Conservation (phyloP, 805 yeast genomes). For the Metschnikowia dekortorum region DNA sequence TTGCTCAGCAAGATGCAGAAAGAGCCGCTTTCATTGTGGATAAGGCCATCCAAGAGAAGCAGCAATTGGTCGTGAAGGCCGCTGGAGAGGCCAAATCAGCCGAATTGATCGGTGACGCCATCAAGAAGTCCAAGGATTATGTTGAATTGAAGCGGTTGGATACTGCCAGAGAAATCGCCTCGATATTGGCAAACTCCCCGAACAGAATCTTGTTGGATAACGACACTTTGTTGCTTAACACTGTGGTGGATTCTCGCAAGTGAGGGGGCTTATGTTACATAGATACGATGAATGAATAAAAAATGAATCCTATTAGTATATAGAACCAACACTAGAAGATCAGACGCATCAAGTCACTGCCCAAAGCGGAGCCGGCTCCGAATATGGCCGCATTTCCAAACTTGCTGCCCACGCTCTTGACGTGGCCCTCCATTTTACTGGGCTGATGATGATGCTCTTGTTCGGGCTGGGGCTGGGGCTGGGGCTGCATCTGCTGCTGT, state of each 20-base stretch:
- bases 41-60: slow-evolving; percentile 96
- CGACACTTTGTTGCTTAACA: slow-evolving; percentile 86
- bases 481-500: slow-evolving; percentile 16
- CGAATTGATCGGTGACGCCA: slow-evolving; percentile 97
- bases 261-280: slow-evolving; percentile 14
- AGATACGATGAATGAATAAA: slow-evolving; percentile 12
- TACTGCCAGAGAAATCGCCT: slow-evolving; percentile 94
- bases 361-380: slow-evolving; percentile 95
- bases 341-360: slow-evolving; percentile 73
- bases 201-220: slow-evolving; percentile 89
- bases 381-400: slow-evolving; percentile 90
- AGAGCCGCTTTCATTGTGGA: slow-evolving; percentile 97
- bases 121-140: slow-evolving; percentile 92
- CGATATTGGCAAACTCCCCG: slow-evolving; percentile 78
- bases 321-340: slow-evolving; percentile 42
- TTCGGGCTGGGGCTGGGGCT: slow-evolving; percentile 19
- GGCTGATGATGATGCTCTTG: slow-evolving; percentile 21
- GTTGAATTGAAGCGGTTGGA: slow-evolving; percentile 95
- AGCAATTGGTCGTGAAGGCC: slow-evolving; percentile 93
- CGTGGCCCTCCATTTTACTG: slow-evolving; percentile 15
- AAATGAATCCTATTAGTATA: not conserved
- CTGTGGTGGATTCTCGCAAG: slow-evolving; percentile 72
- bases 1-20: slow-evolving; percentile 99
- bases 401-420: slow-evolving; percentile 70
- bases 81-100: slow-evolving; percentile 99